Evolutionary conservation across 805 yeast genomes (phyloP).

Genomic region (Suhomyces tanzawaensis): DNA sequence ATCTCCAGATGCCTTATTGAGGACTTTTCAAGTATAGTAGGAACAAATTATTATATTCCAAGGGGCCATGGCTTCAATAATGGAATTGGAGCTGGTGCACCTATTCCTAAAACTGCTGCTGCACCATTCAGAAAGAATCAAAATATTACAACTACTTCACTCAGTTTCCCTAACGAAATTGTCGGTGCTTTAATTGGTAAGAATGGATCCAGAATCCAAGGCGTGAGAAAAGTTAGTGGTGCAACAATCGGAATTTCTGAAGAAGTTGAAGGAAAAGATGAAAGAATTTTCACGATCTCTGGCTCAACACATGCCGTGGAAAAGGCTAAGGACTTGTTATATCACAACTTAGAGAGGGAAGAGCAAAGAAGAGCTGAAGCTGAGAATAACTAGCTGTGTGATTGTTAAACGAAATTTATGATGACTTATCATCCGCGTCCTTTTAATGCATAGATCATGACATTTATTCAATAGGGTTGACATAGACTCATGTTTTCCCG

Average conservation of each 20-base stretch:
- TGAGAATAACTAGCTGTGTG: slow-evolving; percentile 4
- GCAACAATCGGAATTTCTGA: slow-evolving; percentile 76
- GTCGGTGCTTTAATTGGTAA: slow-evolving; percentile 91
- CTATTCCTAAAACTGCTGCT: slow-evolving; percentile 3
- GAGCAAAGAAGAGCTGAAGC: slow-evolving; percentile 40
- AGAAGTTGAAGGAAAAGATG: slow-evolving; percentile 60
- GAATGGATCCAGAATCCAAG: slow-evolving; percentile 82
- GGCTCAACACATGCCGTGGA: slow-evolving; percentile 59
- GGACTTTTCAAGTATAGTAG: slow-evolving; percentile 66
- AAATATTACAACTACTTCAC: slow-evolving; percentile 33
- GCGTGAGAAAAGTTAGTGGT: slow-evolving; percentile 73
- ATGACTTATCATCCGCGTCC: neutral
- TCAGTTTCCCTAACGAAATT: slow-evolving; percentile 70
- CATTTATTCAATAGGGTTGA: neutral
- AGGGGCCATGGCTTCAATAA: slow-evolving; percentile 17
- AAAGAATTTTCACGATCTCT: slow-evolving; percentile 67
- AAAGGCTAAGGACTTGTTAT: slow-evolving; percentile 55
- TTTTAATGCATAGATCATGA: neutral
- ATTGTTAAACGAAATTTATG: neutral
- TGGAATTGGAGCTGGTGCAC: neutral
- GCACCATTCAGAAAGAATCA: slow-evolving; percentile 20
- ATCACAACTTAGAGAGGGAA: slow-evolving; percentile 58
- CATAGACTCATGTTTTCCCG: neutral
- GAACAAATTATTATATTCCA: slow-evolving; percentile 64
- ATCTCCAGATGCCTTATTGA: slow-evolving; percentile 72